phyloP scores from a whole-genome alignment of 1,284 basidiomycete species.

The Trichosporon sp. region DNA sequence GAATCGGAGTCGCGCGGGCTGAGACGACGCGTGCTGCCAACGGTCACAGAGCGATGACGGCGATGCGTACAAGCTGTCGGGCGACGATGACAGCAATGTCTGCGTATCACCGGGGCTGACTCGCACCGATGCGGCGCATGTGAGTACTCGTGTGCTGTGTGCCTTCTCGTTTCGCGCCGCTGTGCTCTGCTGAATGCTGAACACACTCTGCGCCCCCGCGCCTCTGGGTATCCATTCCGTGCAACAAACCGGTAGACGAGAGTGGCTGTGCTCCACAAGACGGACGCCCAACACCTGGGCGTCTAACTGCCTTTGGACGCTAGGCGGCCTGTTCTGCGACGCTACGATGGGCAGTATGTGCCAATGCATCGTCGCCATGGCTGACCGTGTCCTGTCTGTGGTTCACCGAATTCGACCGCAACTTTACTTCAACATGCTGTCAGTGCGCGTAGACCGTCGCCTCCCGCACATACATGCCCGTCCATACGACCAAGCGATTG shows the following conservation, averaged over 20 bases:
- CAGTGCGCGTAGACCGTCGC: neutral
- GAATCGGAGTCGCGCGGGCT: neutral
- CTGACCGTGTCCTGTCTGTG: neutral
- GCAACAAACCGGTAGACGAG: neutral
- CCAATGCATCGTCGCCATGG: neutral
- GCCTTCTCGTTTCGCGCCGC: neutral
- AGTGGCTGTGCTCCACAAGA: slow-evolving; percentile 7
- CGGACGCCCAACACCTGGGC: neutral
- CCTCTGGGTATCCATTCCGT: neutral
- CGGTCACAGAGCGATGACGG: neutral
- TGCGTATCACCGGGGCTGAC: neutral
- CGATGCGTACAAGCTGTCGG: neutral
- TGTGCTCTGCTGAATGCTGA: neutral
- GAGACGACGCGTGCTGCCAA: neutral
- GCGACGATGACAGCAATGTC: neutral
- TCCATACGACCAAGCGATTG: neutral
- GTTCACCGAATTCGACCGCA: neutral
- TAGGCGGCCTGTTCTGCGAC: neutral
- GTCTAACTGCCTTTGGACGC: neutral
- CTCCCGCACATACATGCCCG: neutral
- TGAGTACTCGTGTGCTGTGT: neutral
- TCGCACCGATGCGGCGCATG: neutral
- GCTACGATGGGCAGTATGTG: neutral
- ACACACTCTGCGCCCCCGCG: neutral
- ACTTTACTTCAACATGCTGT: neutral